Evolutionary conservation across 352 stramenopile species (phyloP), one percentile per base, ranked within the genome.

Genomic region (Phytopythium litorale): DNA sequence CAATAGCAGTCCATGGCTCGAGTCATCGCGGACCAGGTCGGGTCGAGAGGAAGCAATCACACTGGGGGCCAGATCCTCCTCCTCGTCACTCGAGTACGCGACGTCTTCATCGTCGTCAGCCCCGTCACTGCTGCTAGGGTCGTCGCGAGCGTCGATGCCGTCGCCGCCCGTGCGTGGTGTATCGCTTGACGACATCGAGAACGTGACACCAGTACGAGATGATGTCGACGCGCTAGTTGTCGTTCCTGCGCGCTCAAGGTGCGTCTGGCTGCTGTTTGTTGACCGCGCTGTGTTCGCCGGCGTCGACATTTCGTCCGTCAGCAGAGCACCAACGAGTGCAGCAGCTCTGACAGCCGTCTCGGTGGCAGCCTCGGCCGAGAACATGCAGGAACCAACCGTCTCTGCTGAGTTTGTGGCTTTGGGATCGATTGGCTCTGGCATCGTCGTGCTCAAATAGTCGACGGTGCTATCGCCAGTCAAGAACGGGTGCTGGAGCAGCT

Each of bases 401-500:
- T 21, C 16, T 4, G n/a, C 43, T 7, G n/a, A 30, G n/a, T 9
- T 50, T n/a, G 43, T 50, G 43, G 11, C 11, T 6, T 50, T 13
- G 15, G 6, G 1, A 7, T 50, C 32, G 18, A 25, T 23, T 33
- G 38, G 28, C 18, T 9, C 19, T 18, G 43, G 21, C 21, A 11
- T 11, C 1, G 28, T 30, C n/a, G 13, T 1, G 4, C n/a, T 13
- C 21, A 11, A 33, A 12, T 9, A 51, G 7, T 30, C 43, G n/a
- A 1, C 21, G 23, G 4, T 15, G 4, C 0, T 21, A 35, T 28
- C 16, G 28, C 60, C 58, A 32, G 18, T 51, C 25, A 86, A 38
- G 58, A 90, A 90, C 21, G 72, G 70, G 35, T 90, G 81, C 1
- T 55, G 40, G 4, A 99, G 70, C 19, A 99, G 71, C 65, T 97